Base-by-base conservation (phyloP, 805 yeast genomes). In the Lipomyces sp. region DNA sequence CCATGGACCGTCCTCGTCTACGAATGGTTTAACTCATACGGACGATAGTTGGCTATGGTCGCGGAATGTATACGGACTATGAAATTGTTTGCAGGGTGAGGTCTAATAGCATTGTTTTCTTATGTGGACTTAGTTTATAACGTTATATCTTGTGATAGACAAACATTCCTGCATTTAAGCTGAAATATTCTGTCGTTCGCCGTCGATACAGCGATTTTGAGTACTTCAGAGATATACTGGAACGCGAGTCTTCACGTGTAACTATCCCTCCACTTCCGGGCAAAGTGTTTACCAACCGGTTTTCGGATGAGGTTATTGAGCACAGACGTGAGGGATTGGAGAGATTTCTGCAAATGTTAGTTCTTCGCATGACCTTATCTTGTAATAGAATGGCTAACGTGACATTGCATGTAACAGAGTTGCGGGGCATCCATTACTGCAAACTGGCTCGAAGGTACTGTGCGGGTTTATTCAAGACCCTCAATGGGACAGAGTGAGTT, bases 191-290 rank as follows among this genome's bases (percentile, higher is more conserved):
- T 28, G 69, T 74, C 29, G 95, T 89, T 5, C 79, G 97, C 54
- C 77, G 98, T 61, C 70, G 98, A 43, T 91, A 88, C 71, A 80
- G 89, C 39, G 98, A 93, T 63, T 91, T 91, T 67, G 98, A 86
- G 54, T 75, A 79, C 22, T 86, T 91, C 64, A 76, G 86, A 55
- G 82, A 79, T 50, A 77, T 85, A 32, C 70, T 91, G 38, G 86
- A 85, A 59, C 76, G 78, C 47, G 97, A 91, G 64, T 74, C 85
- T 34, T 76, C 87, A 2, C 73, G 87, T 41, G 96, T 93, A 16
- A 77, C 85, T 32, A 82, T 93, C 26, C 98, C 98, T 1, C 77
- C 81, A 39, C 74, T 91, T 41, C 98, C 98, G 0, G 96, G 95
- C n/a, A 93, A 91, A 66, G 83, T 86, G 34, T 70, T 80, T 47